A percentile compares a stretch with the other conserved stretches of the same genome.
These are phyloP conservation scores for Zymoseptoria brevis DNA, from an alignment of 2,329 filamentous ascomycete species.

Conservation along the genomic window DNA sequence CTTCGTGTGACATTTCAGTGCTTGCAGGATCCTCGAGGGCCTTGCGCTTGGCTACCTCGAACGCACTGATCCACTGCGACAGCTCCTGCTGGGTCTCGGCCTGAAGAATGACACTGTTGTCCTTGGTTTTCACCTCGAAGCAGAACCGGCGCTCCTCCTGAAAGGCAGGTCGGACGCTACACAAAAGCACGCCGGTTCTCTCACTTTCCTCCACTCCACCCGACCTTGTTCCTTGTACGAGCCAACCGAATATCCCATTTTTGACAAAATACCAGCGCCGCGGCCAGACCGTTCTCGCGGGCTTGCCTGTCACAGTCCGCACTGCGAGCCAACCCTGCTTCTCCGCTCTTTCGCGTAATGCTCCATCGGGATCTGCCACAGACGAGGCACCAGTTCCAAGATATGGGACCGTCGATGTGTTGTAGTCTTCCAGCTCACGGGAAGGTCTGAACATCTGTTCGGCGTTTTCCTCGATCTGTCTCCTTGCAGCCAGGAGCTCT, in stretches of 20 bases:
- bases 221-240: constrained; percentile 70
- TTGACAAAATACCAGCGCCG: constrained; percentile 94
- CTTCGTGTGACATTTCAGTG: constrained; percentile 38
- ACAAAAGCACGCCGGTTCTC: constrained; percentile 88
- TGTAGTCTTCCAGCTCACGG: constrained; percentile 87
- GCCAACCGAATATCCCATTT: constrained; percentile 91
- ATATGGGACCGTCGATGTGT: constrained; percentile 80
- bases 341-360: constrained; percentile 47
- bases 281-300: constrained; percentile 80
- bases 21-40: constrained; percentile 67
- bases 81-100: constrained; percentile 86
- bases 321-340: constrained; percentile 95
- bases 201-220: constrained; percentile 90
- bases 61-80: constrained; percentile 89
- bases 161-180: constrained; percentile 82
- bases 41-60: constrained; percentile 88
- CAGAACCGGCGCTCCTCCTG: constrained; percentile 93
- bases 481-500: constrained; percentile 70
- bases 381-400: constrained; percentile 60
- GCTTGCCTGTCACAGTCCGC: constrained; percentile 74
- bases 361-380: constrained; percentile 48
- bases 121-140: constrained; percentile 98
- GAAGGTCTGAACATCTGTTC: constrained; percentile 68
- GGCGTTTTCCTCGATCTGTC: constrained; percentile 72
- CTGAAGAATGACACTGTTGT: constrained; percentile 78